These are phyloP conservation scores for Xylariaceae sp. DNA, from an alignment of 2,329 filamentous ascomycete genomes.

Conservation along the genomic window DNA sequence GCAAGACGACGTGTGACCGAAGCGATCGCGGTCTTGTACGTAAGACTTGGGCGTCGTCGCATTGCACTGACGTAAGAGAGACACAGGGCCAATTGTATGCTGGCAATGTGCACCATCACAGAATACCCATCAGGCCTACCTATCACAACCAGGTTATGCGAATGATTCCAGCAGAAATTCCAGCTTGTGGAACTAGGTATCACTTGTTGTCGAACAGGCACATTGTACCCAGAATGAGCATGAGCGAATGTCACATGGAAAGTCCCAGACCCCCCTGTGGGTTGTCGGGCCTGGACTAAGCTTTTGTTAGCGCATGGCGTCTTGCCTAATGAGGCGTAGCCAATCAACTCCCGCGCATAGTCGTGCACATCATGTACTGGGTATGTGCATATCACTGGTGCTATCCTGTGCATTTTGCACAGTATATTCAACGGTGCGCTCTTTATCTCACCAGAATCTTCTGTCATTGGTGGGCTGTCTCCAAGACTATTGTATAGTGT, in stretches of 20 bases:
- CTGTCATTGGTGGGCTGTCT: no score
- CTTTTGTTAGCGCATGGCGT: background rate
- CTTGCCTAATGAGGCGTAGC: conserved; percentile 7
- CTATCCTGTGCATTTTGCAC: no score
- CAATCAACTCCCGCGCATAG: background rate
- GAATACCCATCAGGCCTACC: background rate
- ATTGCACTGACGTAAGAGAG: conserved; percentile 4
- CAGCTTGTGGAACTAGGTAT: no score
- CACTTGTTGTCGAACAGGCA: no score
- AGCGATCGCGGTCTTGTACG: background rate
- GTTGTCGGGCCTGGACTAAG: background rate
- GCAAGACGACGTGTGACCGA: background rate
- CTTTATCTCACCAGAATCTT: no score
- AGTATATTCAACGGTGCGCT: no score
- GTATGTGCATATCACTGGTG: background rate
- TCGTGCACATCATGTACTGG: background rate
- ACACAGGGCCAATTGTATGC: background rate
- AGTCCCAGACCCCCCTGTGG: background rate
- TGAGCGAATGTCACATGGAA: no score
- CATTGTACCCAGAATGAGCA: no score
- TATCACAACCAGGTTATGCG: background rate
- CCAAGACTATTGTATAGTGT: no score
- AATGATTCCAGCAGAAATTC: no score
- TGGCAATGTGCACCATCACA: background rate
- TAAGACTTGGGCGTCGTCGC: background rate